Evolutionary conservation across 176 grass and related monocot genomes (phyloP).

Genomic region (Juncus inflexus): DNA sequence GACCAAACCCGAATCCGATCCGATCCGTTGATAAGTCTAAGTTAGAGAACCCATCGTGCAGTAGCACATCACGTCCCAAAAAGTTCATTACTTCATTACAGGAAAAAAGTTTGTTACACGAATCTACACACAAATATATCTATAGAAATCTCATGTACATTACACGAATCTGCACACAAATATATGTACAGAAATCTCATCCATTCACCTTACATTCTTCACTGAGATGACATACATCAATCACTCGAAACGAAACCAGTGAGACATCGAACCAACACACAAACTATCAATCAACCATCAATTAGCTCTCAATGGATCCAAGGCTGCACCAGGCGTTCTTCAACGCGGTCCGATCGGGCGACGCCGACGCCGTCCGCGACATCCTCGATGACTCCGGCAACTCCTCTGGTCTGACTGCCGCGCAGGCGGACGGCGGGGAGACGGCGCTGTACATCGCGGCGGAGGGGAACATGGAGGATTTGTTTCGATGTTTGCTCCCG

Average conservation of each 20-base stretch:
- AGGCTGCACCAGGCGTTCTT: constrained; percentile 76
- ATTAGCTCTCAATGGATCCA: constrained; percentile 54
- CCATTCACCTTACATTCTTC: not conserved
- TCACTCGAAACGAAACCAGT: no score
- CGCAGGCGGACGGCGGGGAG: constrained; percentile 74
- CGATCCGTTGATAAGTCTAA: no score
- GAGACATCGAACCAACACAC: no score
- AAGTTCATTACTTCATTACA: no score
- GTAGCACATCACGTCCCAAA: no score
- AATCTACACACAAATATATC: no score
- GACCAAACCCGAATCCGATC: no score
- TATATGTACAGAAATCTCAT: not conserved
- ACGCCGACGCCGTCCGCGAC: constrained; percentile 51
- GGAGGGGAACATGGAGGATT: constrained; percentile 64
- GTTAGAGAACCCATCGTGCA: no score
- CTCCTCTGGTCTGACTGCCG: constrained; percentile 32
- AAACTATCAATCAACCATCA: no score
- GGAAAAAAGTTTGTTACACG: no score
- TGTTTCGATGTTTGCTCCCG: constrained; percentile 61
- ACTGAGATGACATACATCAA: no score
- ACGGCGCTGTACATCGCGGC: constrained; percentile 87
- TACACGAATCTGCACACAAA: no score
- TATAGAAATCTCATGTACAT: not conserved
- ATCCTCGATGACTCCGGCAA: constrained; percentile 27
- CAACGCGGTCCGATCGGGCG: constrained; percentile 66